Percentiles rank a stretch among this genome's conserved stretches.
phyloP scores from a whole-genome alignment of 2,329 filamentous ascomycete genomes.

The Curvularia sp. region DNA sequence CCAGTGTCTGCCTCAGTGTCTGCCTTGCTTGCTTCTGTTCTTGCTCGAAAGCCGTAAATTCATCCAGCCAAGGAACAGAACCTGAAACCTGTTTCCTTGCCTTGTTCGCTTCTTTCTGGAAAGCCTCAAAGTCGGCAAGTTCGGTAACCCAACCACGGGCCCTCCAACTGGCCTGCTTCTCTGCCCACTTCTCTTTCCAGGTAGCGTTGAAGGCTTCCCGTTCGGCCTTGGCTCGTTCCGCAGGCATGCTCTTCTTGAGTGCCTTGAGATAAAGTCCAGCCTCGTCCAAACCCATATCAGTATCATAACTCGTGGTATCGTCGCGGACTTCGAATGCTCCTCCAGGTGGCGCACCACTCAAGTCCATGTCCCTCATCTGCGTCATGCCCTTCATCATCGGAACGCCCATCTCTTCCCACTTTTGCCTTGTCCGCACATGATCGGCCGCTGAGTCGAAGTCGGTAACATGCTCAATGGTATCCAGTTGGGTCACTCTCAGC shows the following conservation, averaged over 20 bases:
- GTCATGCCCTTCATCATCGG: conserved; percentile 62
- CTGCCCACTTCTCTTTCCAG: conserved; percentile 18
- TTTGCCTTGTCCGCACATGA: conserved; percentile 79
- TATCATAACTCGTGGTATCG: conserved; percentile 44
- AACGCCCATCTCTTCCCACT: conserved; percentile 83
- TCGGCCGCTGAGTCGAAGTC: conserved; percentile 86
- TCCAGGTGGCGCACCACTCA: conserved; percentile 16
- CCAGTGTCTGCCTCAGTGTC: conserved; percentile 21
- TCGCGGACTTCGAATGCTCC: conserved; percentile 45
- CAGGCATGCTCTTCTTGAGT: conserved; percentile 30
- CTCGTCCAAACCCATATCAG: conserved; percentile 36
- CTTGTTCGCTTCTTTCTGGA: conserved; percentile 5
- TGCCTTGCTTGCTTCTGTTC: conserved; percentile 9
- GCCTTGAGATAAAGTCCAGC: conserved; percentile 34
- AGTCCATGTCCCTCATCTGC: conserved; percentile 28
- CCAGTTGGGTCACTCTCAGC: conserved; percentile 77
- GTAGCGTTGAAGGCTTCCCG: conserved; percentile 10
- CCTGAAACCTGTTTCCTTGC: neutral
- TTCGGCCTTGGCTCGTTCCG: conserved; percentile 10
- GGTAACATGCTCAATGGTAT: conserved; percentile 86
- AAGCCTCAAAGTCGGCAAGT: conserved; percentile 5
- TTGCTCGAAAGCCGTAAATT: conserved; percentile 10
- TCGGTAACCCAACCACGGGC: conserved; percentile 5
- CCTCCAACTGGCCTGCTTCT: conserved; percentile 12
- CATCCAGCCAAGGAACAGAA: conserved; percentile 7